phyloP scores from a whole-genome alignment of 257 asterid species.

The Solanum lignicaule region DNA sequence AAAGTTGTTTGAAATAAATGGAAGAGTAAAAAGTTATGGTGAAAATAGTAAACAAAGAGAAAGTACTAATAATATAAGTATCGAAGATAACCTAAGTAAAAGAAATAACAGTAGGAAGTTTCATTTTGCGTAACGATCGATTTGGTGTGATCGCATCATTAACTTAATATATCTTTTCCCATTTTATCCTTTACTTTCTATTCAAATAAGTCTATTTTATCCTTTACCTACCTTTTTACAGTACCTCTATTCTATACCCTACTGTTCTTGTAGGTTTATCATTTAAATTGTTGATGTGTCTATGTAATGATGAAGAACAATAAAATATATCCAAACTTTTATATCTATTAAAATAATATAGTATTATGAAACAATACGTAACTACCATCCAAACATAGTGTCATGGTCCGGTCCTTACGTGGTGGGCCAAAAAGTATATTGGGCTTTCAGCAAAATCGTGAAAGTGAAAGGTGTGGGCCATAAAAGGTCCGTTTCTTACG shows the following conservation, averaged over 20 bases:
- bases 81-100: neutral
- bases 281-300: neutral
- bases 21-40: neutral
- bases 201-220: too few species aligned
- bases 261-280: neutral
- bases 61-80: too few species aligned
- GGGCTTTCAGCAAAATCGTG: neutral
- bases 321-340: too few species aligned
- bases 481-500: neutral
- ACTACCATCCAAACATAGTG: neutral
- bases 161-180: neutral
- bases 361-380: too few species aligned
- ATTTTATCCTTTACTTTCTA: neutral
- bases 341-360: too few species aligned
- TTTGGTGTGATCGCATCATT: neutral
- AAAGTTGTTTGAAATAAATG: neutral
- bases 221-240: neutral
- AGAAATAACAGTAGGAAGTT: neutral
- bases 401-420: neutral
- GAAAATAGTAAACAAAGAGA: neutral
- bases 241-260: neutral
- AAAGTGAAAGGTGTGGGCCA: neutral
- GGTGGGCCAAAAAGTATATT: neutral
- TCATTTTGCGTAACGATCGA: neutral
- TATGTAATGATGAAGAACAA: neutral